Base-by-base conservation (phyloP, 176 grass and related monocot genomes). In the Guadua angustifolia region DNA sequence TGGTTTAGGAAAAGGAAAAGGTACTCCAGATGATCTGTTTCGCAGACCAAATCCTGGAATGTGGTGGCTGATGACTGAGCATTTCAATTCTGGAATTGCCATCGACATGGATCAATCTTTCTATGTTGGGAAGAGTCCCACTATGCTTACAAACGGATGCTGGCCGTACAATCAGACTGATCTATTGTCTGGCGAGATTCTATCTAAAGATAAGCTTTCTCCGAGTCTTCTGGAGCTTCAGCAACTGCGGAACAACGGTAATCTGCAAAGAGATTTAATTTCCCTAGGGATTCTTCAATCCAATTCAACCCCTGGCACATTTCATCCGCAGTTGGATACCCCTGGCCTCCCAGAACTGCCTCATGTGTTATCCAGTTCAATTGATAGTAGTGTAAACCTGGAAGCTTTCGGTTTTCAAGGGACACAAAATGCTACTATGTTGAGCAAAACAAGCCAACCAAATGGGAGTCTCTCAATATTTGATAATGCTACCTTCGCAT, bases 31-130 rank as follows among this genome's bases (percentile, higher is more conserved):
- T 63, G 93, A 98, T 83, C 80, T 7, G 40, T 98, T 90, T 69
- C 84, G 93, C 21, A 98, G 95, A 92, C 93, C 96, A 88, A 86
- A 93, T 68, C 59, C 87, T 32, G 89, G 93, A 82, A 89, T 98
- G 91, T 98, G 96, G 96, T 88, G 57, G 77, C 64, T 98, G 74
- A 85, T 98, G 87, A 77, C 83, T 82, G 71, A 90, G 33, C 89
- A 95, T 85, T 94, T 98, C 80, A 98, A 94, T 89, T 98, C 91
- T 79, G 91, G 87, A 71, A 82, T 94, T 53, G 11, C 43, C 59
- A 79, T 98, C 35, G 85, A 95, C 83, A 88, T 95, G 90, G 81
- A 98, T 83, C 77, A 84, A n/a, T n/a, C n/a, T n/a, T n/a, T n/a
- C n/a, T n/a, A n/a, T n/a, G n/a, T n/a, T n/a, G n/a, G n/a, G n/a